These are phyloP conservation scores for Epichloe sibirici DNA, from an alignment of 2,329 filamentous ascomycete species.

Conservation along the genomic window DNA sequence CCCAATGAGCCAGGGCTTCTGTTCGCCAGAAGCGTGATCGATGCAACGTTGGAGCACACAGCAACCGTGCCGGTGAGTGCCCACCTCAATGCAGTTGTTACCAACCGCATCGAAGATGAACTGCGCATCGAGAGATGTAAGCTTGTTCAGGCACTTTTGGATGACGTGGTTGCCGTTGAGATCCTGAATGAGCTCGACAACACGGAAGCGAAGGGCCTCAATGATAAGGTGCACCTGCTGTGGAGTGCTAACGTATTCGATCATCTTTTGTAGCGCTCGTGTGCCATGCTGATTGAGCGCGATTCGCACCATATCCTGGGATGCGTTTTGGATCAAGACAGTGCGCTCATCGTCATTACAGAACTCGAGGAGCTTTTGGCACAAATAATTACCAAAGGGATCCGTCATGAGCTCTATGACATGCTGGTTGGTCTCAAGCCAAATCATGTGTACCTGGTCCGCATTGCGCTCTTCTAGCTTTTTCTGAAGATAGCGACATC, in stretches of 20 bases:
- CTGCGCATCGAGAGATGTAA: constrained; percentile 70
- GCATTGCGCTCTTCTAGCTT: constrained; percentile 84
- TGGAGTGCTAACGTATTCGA: constrained; percentile 81
- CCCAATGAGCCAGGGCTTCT: constrained; percentile 76
- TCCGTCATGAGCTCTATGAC: constrained; percentile 98
- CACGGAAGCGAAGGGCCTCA: constrained; percentile 65
- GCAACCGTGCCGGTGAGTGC: constrained; percentile 94
- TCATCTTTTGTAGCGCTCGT: constrained; percentile 97
- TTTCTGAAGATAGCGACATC: constrained; percentile 92
- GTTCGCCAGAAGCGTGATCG: constrained; percentile 81
- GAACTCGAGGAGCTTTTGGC: constrained; percentile 94
- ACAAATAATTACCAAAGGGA: constrained; percentile 97
- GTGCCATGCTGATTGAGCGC: constrained; percentile 96
- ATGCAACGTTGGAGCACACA: constrained; percentile 97
- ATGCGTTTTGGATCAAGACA: constrained; percentile 78
- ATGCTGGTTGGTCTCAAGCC: constrained; percentile 82
- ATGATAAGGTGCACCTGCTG: constrained; percentile 84
- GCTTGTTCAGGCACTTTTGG: constrained; percentile 95
- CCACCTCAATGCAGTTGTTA: constrained; percentile 73
- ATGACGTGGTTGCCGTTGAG: constrained; percentile 98
- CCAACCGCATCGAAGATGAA: constrained; percentile 97
- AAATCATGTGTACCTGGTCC: constrained; percentile 83
- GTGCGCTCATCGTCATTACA: constrained; percentile 94
- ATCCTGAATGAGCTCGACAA: constrained; percentile 92
- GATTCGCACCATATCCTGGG: constrained; percentile 78